These are phyloP conservation scores for Umbelopsis sp. DNA, from an alignment of 371 early-diverging fungal species.

Conservation along the genomic window DNA sequence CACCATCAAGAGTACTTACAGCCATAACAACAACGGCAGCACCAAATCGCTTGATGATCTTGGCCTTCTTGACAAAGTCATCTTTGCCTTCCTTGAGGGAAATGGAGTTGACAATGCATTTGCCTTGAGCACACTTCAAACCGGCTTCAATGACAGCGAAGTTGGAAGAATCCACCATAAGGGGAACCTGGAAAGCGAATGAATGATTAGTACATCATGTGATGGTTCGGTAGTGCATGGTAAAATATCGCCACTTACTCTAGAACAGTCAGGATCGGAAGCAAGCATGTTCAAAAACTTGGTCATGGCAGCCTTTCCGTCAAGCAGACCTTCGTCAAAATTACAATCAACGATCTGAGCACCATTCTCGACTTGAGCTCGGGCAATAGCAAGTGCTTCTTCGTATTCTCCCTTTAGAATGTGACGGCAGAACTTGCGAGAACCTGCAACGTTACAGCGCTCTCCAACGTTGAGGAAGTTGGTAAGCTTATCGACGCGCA, in stretches of 20 bases:
- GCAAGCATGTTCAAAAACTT: slow-evolving; percentile 89
- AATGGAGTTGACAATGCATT: slow-evolving; percentile 96
- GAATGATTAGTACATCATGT: no score
- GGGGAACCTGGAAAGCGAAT: slow-evolving; percentile 43
- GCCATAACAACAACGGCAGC: slow-evolving; percentile 98
- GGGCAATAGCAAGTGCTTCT: slow-evolving; percentile 90
- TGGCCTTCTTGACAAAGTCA: slow-evolving; percentile 89
- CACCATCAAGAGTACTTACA: slow-evolving; percentile 41
- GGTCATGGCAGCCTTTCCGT: slow-evolving; percentile 91
- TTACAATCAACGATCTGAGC: slow-evolving; percentile 94
- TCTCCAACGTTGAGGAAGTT: slow-evolving; percentile 95
- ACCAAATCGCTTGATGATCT: slow-evolving; percentile 85
- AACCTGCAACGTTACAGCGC: slow-evolving; percentile 95
- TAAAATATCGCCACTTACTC: slow-evolving; percentile 27
- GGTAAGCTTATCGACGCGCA: slow-evolving; percentile 74
- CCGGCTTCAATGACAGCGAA: slow-evolving; percentile 96
- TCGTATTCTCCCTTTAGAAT: slow-evolving; percentile 89
- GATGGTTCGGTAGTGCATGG: not conserved
- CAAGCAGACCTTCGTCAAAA: slow-evolving; percentile 95
- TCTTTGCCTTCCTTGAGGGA: slow-evolving; percentile 93
- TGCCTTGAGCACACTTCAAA: slow-evolving; percentile 93
- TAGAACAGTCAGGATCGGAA: slow-evolving; percentile 94
- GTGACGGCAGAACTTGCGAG: slow-evolving; percentile 90
- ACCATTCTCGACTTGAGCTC: slow-evolving; percentile 91
- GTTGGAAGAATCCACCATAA: slow-evolving; percentile 96